These are phyloP conservation scores for Lactarius trivialis DNA, from an alignment of 768 basidiomycete species.

Conservation along the genomic window DNA sequence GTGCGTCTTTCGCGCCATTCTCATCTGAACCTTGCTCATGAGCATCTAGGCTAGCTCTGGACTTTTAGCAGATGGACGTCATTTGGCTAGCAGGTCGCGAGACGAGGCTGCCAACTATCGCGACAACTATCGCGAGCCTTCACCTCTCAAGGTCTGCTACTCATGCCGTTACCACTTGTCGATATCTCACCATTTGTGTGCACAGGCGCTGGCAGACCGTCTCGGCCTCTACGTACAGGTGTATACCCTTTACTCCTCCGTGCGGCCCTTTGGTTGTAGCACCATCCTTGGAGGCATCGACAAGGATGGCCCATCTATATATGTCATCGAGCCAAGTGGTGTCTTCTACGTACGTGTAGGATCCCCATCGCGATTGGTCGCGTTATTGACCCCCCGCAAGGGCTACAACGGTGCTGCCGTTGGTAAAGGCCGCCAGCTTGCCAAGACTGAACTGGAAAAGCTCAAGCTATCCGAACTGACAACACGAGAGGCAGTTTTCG, in stretches of 20 bases:
- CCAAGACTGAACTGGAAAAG: slow-evolving; percentile 98
- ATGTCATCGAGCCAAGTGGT: slow-evolving; percentile 92
- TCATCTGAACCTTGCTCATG: neutral
- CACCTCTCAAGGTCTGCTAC: slow-evolving; percentile 67
- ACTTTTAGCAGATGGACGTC: slow-evolving; percentile 87
- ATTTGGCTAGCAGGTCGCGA: slow-evolving; percentile 75
- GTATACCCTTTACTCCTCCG: slow-evolving; percentile 97
- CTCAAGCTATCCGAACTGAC: slow-evolving; percentile 78
- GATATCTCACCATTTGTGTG: slow-evolving; percentile 15
- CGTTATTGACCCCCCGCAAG: slow-evolving; percentile 33
- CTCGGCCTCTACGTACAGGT: slow-evolving; percentile 86
- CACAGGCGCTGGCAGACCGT: slow-evolving; percentile 62
- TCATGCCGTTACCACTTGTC: neutral
- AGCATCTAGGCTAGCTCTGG: slow-evolving; percentile 80
- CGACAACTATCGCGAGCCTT: slow-evolving; percentile 62
- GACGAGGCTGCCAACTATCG: slow-evolving; percentile 76
- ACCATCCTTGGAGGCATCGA: slow-evolving; percentile 88
- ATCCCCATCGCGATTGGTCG: neutral
- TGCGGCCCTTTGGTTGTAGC: slow-evolving; percentile 94
- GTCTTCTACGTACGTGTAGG: slow-evolving; percentile 66
- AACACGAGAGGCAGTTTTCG: slow-evolving; percentile 77
- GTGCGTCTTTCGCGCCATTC: slow-evolving; percentile 37
- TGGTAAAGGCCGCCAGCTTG: slow-evolving; percentile 95
- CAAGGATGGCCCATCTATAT: slow-evolving; percentile 79
- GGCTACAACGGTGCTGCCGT: slow-evolving; percentile 96